Evolutionary conservation across 2,329 filamentous ascomycete genomes (phyloP), one percentile per base, ranked within the genome.

Genomic region (Monosporascus cannonballus): DNA sequence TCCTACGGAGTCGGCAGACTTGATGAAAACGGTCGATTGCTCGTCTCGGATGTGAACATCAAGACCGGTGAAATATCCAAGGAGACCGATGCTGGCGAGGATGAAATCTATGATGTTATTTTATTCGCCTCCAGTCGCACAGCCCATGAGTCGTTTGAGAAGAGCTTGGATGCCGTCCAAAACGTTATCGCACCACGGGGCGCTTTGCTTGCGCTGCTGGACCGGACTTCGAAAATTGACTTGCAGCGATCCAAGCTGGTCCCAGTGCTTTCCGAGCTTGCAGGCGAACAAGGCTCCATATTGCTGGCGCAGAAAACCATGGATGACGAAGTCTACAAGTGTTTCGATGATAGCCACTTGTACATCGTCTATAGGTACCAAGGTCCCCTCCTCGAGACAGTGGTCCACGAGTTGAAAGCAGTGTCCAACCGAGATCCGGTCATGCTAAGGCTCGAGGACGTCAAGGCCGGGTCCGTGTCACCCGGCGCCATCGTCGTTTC

Each of bases 401-500:
- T 57, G 3, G 30, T 8, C 14, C 17, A 48, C 30, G 49, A 30
- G 22, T 51, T 55, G 17, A 6, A 5, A 1, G 14, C 6, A 8
- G 18, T 20, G 14, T 42, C 48, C 7, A 47, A 50, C 2, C 18
- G 38, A 15, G 9, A 15, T 3, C 39, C 39, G 14, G 9, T 24
- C n/a, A 48, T 44, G n/a, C 46, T 22, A 6, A 51, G 38, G 2
- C 44, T 54, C 17, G 25, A 51, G 7, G 42, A 47, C 1, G 27
- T 57, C 25, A 57, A 42, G 6, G 4, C 42, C 4, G 54, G 55
- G 7, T 47, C 51, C 4, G 22, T 56, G 17, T 24, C 30, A 14
- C 15, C 3, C 3, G 48, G 47, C 1, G 52, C 49, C 2, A 53
- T 30, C 14, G 39, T 57, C 18, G 50, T 59, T 47, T 52, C 27